Conservation (phyloP, 2,329 filamentous ascomycete genomes). For the Fusarium sp. region DNA sequence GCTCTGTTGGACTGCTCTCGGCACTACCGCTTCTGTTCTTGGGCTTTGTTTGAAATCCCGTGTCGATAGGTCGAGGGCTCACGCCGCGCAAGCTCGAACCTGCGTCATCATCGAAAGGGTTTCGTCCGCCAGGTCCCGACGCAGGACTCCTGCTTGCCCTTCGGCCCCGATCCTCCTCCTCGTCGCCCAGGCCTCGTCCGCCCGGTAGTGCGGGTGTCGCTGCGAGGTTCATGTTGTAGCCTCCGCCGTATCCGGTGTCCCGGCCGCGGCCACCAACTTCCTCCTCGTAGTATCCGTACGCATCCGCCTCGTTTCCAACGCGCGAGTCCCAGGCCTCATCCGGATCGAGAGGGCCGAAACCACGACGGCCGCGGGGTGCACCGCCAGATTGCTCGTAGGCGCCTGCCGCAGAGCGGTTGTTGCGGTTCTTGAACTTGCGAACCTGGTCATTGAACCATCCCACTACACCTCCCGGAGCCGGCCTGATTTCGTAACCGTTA, state of each 20-base stretch:
- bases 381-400: constrained; percentile 75
- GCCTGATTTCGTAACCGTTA: constrained; percentile 60
- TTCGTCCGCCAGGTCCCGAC: constrained; percentile 53
- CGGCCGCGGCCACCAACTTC: constrained; percentile 51
- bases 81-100: constrained; percentile 77
- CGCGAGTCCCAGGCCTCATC: constrained; percentile 89
- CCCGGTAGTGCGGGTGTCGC: constrained; percentile 50
- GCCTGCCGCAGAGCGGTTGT: constrained; percentile 74
- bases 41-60: constrained; percentile 52
- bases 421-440: constrained; percentile 72
- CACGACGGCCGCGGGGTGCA: constrained; percentile 60
- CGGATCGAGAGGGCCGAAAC: constrained; percentile 78
- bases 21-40: constrained; percentile 51
- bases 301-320: constrained; percentile 79
- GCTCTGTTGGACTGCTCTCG: constrained; percentile 72
- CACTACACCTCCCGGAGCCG: constrained; percentile 71
- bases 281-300: constrained; percentile 80
- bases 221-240: constrained; percentile 64
- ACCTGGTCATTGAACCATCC: constrained; percentile 81
- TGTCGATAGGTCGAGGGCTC: constrained; percentile 79
- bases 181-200: constrained; percentile 39
- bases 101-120: constrained; percentile 80
- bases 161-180: constrained; percentile 57
- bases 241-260: constrained; percentile 53
- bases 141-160: constrained; percentile 59